These are phyloP conservation scores for Excoecaria cochinchinensis DNA, from an alignment of 345 rosid genomes.

Conservation along the genomic window DNA sequence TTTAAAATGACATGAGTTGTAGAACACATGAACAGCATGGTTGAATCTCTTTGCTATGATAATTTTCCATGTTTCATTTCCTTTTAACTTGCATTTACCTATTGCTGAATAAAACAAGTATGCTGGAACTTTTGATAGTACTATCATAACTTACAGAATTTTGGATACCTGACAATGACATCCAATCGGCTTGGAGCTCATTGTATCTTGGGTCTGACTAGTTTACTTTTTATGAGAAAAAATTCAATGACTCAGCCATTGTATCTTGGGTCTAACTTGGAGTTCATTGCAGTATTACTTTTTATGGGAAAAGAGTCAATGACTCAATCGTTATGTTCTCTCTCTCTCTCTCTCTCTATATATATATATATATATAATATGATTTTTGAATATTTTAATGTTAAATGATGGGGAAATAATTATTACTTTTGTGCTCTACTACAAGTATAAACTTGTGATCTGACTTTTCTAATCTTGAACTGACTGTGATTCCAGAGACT, in stretches of 20 bases:
- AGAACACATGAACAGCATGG: not conserved
- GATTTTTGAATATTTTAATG: not conserved
- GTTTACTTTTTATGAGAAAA: not conserved
- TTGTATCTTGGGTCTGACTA: not conserved
- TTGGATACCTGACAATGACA: not conserved
- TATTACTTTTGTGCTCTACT: not conserved
- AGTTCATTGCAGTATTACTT: not conserved
- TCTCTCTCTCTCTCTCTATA: too few relatives aligned
- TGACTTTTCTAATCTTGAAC: conserved; percentile 8
- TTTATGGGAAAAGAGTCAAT: not conserved
- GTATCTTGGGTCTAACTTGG: not conserved
- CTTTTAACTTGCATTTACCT: not conserved
- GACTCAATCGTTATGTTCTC: not conserved
- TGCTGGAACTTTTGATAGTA: not conserved
- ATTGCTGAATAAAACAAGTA: not conserved
- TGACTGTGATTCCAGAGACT: conserved; percentile 63
- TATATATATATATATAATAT: not conserved
- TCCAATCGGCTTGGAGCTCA: not conserved
- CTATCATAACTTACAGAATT: not conserved
- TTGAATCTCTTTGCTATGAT: not conserved
- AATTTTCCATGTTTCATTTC: not conserved
- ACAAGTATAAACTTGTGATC: not conserved
- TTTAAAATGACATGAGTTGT: not conserved
- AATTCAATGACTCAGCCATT: not conserved
- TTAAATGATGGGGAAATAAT: not conserved